These are phyloP conservation scores for Acaromyces ingoldii DNA, from an alignment of 1,284 basidiomycete genomes.

Conservation along the genomic window DNA sequence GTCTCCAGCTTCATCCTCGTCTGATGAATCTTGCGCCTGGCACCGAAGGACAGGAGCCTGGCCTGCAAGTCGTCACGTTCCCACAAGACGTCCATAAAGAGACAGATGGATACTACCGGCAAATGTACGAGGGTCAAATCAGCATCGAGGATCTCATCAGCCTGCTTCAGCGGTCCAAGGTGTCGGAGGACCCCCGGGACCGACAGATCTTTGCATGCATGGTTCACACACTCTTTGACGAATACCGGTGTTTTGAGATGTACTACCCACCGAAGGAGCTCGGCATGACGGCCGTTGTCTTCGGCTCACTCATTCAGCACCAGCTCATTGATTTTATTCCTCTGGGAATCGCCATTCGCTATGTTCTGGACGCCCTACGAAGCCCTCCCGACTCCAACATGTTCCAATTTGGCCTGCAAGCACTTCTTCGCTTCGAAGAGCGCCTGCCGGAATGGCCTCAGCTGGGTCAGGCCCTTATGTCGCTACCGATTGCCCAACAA, in stretches of 20 bases:
- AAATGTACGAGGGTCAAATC: slow-evolving; percentile 90
- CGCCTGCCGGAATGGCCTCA: slow-evolving; percentile 90
- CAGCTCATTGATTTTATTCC: slow-evolving; percentile 92
- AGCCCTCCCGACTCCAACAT: slow-evolving; percentile 77
- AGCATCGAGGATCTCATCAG: slow-evolving; percentile 89
- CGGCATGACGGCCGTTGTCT: slow-evolving; percentile 90
- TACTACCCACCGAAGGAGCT: slow-evolving; percentile 85
- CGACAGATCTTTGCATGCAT: slow-evolving; percentile 98
- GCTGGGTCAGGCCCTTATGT: slow-evolving; percentile 79
- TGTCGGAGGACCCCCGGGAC: slow-evolving; percentile 74
- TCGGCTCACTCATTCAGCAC: slow-evolving; percentile 91
- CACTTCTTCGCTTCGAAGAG: slow-evolving; percentile 78
- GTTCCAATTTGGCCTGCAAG: slow-evolving; percentile 93
- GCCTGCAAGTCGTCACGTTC: slow-evolving; percentile 83
- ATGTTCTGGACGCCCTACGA: slow-evolving; percentile 82
- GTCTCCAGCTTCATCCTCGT: slow-evolving; percentile 90
- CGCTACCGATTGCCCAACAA: slow-evolving; percentile 80
- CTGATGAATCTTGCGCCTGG: slow-evolving; percentile 91
- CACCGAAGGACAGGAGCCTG: slow-evolving; percentile 76
- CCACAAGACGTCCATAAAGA: slow-evolving; percentile 82
- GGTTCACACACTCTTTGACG: slow-evolving; percentile 98
- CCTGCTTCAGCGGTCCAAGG: slow-evolving; percentile 78
- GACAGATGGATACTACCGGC: slow-evolving; percentile 86
- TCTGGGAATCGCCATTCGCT: slow-evolving; percentile 92
- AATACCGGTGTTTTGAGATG: slow-evolving; percentile 98